phyloP scores from a whole-genome alignment of 345 rosid genomes.

The Nephelium lappaceum region DNA sequence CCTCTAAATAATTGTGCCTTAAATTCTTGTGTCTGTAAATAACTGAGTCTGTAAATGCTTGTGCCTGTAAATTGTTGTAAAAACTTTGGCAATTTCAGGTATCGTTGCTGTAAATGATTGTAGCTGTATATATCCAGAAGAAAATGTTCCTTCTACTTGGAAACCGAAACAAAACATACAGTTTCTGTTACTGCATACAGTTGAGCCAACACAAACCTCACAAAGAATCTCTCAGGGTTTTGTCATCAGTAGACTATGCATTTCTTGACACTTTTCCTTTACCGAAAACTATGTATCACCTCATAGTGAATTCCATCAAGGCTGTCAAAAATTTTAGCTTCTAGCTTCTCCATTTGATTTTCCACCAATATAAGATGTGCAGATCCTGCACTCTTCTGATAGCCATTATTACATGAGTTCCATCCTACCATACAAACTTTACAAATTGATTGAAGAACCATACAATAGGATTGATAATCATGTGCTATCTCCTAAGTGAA shows the following conservation, averaged over 20 bases:
- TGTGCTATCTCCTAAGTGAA: slow-evolving; percentile 58
- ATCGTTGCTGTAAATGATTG: not conserved
- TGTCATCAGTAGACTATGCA: not conserved
- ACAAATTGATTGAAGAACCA: not conserved
- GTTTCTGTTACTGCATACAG: not conserved
- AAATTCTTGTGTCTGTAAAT: too few relatives aligned
- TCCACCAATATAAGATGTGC: not conserved
- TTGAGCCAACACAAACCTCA: too few relatives aligned
- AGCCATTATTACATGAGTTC: not conserved
- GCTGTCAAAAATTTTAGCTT: not conserved
- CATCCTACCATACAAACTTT: not conserved
- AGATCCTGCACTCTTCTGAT: not conserved
- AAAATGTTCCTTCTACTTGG: not conserved
- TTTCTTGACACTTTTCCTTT: not conserved
- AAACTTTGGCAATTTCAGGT: not conserved
- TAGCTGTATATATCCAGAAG: not conserved
- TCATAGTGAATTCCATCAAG: not conserved
- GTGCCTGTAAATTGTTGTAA: not conserved
- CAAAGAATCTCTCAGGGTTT: not conserved
- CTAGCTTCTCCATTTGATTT: too few relatives aligned
- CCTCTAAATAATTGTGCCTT: too few relatives aligned
- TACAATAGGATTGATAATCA: not conserved
- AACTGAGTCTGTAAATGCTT: too few relatives aligned
- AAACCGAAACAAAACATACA: not conserved
- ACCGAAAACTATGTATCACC: not conserved